These are phyloP conservation scores for Gossypium thurberi DNA, from an alignment of 345 rosid genomes.

Conservation along the genomic window DNA sequence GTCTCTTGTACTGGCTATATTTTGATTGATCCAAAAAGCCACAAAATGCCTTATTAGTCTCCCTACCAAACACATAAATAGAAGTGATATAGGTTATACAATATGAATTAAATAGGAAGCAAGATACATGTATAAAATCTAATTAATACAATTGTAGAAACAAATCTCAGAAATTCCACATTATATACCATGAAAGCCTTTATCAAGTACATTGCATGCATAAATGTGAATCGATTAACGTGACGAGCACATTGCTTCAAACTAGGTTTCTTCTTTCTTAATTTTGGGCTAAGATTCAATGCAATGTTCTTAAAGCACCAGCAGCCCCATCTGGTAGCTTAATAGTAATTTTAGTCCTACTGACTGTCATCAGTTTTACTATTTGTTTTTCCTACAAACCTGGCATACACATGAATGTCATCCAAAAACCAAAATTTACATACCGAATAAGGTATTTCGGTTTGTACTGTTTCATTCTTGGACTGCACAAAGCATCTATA, in stretches of 20 bases:
- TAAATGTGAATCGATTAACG: background rate
- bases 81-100: background rate
- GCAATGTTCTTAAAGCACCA: conserved; percentile 1
- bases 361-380: no score
- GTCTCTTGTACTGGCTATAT: conserved; percentile 26
- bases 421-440: conserved; percentile 15
- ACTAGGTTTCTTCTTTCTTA: background rate
- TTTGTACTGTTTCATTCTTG: conserved; percentile 55
- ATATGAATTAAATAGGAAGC: background rate
- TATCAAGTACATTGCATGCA: background rate
- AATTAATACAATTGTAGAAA: background rate
- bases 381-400: background rate
- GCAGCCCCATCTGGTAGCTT: background rate
- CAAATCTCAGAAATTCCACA: background rate
- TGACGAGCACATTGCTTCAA: background rate
- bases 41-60: conserved; percentile 81
- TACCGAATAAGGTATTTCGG: conserved; percentile 57
- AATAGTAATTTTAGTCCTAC: background rate
- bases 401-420: background rate
- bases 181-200: background rate
- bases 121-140: background rate
- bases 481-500: conserved; percentile 71
- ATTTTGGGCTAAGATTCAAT: background rate
- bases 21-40: conserved; percentile 63
- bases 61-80: conserved; percentile 49